A percentile compares a stretch with the other conserved stretches of the same genome.
Evolutionary conservation across 192 early-diverging fungal genomes (phyloP).

Genomic region (Entomortierella parvispora): DNA sequence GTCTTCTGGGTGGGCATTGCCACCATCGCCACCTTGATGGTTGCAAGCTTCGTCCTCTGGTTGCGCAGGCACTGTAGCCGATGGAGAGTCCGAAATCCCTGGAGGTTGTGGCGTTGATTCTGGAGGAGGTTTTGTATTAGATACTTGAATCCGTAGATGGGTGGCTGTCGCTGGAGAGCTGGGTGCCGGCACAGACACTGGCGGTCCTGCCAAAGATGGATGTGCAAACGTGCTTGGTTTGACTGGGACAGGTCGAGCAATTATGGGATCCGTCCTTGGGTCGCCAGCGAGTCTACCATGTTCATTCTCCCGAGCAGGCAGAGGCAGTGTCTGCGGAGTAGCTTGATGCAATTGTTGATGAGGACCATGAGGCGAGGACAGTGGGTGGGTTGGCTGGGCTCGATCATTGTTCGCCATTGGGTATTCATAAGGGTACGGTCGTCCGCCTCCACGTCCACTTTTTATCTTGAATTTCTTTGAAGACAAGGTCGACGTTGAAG

Average conservation of each 20-base stretch:
- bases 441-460: not conserved
- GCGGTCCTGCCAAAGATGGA: not conserved
- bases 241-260: constrained; percentile 25
- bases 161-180: not conserved
- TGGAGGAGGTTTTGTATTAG: no score
- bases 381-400: not conserved
- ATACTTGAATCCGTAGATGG: no score
- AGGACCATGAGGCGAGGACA: not conserved
- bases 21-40: not conserved
- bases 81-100: no score
- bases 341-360: not conserved
- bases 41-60: not conserved
- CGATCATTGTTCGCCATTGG: not conserved
- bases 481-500: not conserved
- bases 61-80: no score
- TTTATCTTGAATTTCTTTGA: not conserved
- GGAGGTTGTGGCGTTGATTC: no score
- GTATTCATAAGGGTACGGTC: constrained; percentile 19
- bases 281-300: constrained; percentile 6
- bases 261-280: not conserved
- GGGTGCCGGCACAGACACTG: not conserved
- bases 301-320: not conserved
- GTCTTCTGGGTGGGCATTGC: not conserved
- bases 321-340: not conserved
- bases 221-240: constrained; percentile 12